phyloP scores from a whole-genome alignment of 148 eudicot species.

The Polygonum aviculare region DNA sequence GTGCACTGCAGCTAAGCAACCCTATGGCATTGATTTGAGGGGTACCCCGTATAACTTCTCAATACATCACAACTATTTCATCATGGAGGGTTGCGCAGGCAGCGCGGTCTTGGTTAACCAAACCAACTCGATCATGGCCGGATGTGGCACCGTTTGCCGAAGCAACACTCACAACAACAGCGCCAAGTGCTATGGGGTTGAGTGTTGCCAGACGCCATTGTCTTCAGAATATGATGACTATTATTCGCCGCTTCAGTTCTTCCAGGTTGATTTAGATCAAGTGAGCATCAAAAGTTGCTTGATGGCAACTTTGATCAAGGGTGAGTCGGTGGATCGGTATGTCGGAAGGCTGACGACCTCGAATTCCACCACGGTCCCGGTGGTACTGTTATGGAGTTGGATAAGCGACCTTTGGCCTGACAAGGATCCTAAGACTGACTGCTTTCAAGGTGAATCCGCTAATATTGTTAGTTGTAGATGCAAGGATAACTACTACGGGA shows the following conservation, averaged over 20 bases:
- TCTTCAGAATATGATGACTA: neutral
- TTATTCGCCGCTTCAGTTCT: neutral
- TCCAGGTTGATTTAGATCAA: neutral
- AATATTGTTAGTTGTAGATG: neutral
- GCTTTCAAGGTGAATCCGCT: neutral
- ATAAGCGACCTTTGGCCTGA: neutral
- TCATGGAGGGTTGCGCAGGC: slow-evolving; percentile 16
- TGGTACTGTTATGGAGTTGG: neutral
- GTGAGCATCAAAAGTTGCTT: neutral
- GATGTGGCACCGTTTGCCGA: slow-evolving; percentile 18
- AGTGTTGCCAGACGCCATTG: slow-evolving; percentile 29
- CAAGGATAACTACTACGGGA: neutral
- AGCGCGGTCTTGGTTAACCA: slow-evolving; percentile 7
- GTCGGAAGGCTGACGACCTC: neutral
- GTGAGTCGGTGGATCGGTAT: neutral
- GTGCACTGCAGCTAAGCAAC: neutral
- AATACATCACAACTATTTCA: neutral
- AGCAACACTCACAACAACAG: neutral
- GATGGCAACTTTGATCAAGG: neutral
- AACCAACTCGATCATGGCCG: neutral
- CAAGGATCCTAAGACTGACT: neutral
- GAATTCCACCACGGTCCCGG: neutral
- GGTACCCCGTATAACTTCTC: slow-evolving; percentile 14
- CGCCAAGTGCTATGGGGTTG: slow-evolving; percentile 25
- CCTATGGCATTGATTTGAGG: neutral